Conservation (phyloP, 2,329 filamentous ascomycete genomes). For the Aspergillus fructus region DNA sequence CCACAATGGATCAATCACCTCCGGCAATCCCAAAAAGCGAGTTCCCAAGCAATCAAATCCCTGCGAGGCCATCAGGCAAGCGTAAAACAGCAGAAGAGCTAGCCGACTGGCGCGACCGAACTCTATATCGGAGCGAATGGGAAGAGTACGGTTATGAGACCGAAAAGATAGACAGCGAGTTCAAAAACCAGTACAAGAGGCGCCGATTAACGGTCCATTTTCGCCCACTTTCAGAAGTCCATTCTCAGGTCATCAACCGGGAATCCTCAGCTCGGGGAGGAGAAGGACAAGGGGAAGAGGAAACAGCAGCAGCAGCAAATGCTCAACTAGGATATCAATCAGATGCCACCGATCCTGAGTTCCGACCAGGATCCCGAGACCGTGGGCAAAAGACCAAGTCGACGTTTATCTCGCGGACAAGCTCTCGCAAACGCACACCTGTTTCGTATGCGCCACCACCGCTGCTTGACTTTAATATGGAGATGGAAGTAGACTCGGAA, state of each 20-base stretch:
- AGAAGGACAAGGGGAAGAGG: too few species aligned
- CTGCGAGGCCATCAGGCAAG: conserved; percentile 24
- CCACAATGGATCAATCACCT: conserved; percentile 35
- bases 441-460: background rate
- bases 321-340: background rate
- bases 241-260: background rate
- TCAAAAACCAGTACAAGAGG: conserved; percentile 31
- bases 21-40: conserved; percentile 22
- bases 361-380: background rate
- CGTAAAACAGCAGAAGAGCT: conserved; percentile 38
- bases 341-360: conserved; percentile 1
- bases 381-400: background rate
- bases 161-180: conserved; percentile 28
- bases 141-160: conserved; percentile 42
- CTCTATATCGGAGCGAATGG: conserved; percentile 52
- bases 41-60: conserved; percentile 20
- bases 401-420: background rate
- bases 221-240: background rate
- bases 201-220: conserved; percentile 20
- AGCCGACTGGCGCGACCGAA: conserved; percentile 49
- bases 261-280: background rate
- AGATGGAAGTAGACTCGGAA: background rate
- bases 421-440: background rate
- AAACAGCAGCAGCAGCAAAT: background rate
- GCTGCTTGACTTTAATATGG: background rate